Base-by-base conservation (phyloP, 306 rosid genomes). In the Biancaea sappan region DNA sequence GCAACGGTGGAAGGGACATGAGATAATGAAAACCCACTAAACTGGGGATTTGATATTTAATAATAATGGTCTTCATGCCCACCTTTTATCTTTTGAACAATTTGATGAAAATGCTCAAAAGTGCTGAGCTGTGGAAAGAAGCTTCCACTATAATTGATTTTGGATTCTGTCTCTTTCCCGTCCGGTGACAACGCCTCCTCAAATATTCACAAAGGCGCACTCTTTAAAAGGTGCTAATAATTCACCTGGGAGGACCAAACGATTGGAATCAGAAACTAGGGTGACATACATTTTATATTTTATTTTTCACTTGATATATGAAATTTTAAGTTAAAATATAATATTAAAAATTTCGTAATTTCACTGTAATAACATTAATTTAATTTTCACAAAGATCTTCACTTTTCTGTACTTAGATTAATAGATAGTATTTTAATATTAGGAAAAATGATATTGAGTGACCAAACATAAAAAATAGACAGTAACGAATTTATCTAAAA, bases 1-100 rank as follows among this genome's bases (percentile, higher is more conserved):
- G 56, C 47, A 71, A 63, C 77, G 86, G 88, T 88, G 88, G 91
- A 84, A 83, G 50, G 52, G 65, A 92, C 87, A 88, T 76, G 72
- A 84, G 88, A n/a, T n/a, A n/a, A n/a, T n/a, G n/a, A n/a, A 88
- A 87, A 84, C 89, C 94, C 97, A 88, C 94, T 91, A 73, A 75
- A 37, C 58, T 58, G 34, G 66, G 73, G 58, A 68, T 77, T 74
- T 46, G 35, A 57, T 59, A 80, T 21, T 69, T 46, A 52, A 72
- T 73, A 74, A 77, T 86, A 40, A 6, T 24, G 3, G 54, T 64
- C 43, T 57, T 66, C 44, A 38, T 74, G 67, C 41, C 44, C 65
- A 52, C 66, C 41, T 60, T 84, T 31, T 40, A 68, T 58, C 69
- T 40, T 67, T 69, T 24, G 38, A 26, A 19, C 79, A 72, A 77